Evolutionary conservation across 2,329 filamentous ascomycete species (phyloP), one percentile per base, ranked within the genome.

Genomic region (Raffaelea albimanens): DNA sequence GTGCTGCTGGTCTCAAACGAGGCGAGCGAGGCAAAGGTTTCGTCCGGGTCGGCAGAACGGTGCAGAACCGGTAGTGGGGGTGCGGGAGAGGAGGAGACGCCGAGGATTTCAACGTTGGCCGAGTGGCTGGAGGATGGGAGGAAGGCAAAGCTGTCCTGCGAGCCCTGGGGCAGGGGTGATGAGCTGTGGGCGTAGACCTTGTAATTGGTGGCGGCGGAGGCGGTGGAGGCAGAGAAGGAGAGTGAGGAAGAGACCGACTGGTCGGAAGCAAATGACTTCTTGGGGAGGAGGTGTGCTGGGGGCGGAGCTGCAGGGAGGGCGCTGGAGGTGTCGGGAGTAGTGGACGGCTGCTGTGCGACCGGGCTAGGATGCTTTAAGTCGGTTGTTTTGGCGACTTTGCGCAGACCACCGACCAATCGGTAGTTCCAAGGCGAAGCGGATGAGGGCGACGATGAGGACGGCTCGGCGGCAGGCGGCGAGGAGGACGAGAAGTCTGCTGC

Each of bases 181-280:
- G 71, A 70, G 54, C 70, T 73, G 48, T 69, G 68, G 34, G 64
- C 68, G 53, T 76, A 71, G 19, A 76, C 63, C 56, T 76, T 72
- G 67, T 76, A 76, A 56, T 80, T 79, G 40, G 71, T 68, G 16
- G 64, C 67, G 38, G 76, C 72, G 16, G 72, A 73, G 3, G 67
- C 52, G 3, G 72, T 75, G 11, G 73, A 72, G 5, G 72, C 74
- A 14, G 72, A 69, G 40, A 60, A 64, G 11, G 53, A 53, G 21
- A 50, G 46, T 8, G 50, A 46, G 4, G 51, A 48, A 5, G 40
- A 45, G 21, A 38, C 43, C 16, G 65, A 67, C 38, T 60, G 56
- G 20, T 61, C 59, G 5, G 68, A 68, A 42, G 55, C 56, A 47
- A 68, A 70, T 1, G 68, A 70, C 25, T 44, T 46, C 19, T 18